Evolutionary conservation across 768 basidiomycete genomes (phyloP), one percentile per base, ranked within the genome.

Genomic region (Tricholomella constricta): DNA sequence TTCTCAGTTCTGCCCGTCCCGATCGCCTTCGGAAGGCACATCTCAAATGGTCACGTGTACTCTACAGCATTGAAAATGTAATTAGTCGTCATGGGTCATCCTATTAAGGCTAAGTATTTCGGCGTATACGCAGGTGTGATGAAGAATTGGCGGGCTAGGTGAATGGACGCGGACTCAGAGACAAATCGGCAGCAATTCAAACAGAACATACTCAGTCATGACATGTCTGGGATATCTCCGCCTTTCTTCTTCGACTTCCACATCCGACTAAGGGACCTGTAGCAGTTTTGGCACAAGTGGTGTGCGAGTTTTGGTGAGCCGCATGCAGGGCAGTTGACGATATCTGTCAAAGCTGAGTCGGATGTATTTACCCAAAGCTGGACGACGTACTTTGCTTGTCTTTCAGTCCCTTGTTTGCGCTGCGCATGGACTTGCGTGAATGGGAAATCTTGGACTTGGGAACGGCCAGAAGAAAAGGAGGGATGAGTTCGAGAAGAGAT

Each of bases 371-470:
- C 35, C 34, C 34, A 17, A 32, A 48, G 11, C 27, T 55, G 59
- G 15, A 19, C 9, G 7, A 71, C 84, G 55, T 63, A 94, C 96
- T 94, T 55, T 85, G 85, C 69, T 93, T 95, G 71, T 98, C 94
- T 69, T 94, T 92, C 62, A 97, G 73, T 1, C 94, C 94, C 70
- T 98, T 98, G 71, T 94, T 94, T 14, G 94, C 89, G 57, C 85
- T 85, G 36, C 95, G 81, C 94, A 96, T 96, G n/a, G 88, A 81
- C 70, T 98, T 98, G 46, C 91, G 80, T 19, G 92, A 94, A 72
- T 98, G 94, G 0, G 94, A 94, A 10, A 85, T 81, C 72, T 95
- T 95, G 68, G 88, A 89, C 74, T 98, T 98, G 22, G 96, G 96
- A 2, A 96, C 96, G 22, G 94, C 94, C 37, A 94, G 82, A 17